A percentile compares a stretch with the other conserved stretches of the same genome.
Conservation (phyloP, 2,329 filamentous ascomycete species). For the Fusarium sp. region DNA sequence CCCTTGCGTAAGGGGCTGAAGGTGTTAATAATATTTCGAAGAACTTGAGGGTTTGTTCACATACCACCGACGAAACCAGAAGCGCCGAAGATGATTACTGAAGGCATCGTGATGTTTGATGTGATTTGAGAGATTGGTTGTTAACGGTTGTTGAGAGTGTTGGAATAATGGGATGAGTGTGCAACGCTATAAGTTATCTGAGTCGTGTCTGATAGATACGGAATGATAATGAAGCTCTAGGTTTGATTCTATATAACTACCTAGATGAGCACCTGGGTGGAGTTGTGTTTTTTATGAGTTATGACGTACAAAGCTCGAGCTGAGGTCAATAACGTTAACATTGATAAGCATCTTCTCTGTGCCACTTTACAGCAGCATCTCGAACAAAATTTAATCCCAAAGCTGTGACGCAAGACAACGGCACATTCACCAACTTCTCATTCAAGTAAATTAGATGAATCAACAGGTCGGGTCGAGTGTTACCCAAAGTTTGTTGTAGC, state of each 20-base stretch:
- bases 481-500: no score
- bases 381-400: not conserved
- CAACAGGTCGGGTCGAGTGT: not conserved
- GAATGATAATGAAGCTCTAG: no score
- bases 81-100: slow-evolving; percentile 18
- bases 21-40: accelerated
- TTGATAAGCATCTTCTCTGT: not conserved
- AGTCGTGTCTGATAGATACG: not conserved
- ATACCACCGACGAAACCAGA: slow-evolving; percentile 24
- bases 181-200: accelerated
- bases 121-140: not conserved
- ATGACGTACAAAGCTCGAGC: no score
- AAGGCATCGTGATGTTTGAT: slow-evolving; percentile 10
- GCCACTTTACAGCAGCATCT: not conserved
- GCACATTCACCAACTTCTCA: not conserved
- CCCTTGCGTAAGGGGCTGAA: slow-evolving; percentile 3
- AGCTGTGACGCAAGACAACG: not conserved
- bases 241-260: not conserved
- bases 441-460: not conserved
- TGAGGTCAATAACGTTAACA: not conserved
- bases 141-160: not conserved
- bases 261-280: not conserved
- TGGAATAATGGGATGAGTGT: not conserved
- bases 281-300: not conserved
- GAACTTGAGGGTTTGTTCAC: accelerated